Conservation (phyloP, 2,329 filamentous ascomycete species). For the Trichoderma polysporum region DNA sequence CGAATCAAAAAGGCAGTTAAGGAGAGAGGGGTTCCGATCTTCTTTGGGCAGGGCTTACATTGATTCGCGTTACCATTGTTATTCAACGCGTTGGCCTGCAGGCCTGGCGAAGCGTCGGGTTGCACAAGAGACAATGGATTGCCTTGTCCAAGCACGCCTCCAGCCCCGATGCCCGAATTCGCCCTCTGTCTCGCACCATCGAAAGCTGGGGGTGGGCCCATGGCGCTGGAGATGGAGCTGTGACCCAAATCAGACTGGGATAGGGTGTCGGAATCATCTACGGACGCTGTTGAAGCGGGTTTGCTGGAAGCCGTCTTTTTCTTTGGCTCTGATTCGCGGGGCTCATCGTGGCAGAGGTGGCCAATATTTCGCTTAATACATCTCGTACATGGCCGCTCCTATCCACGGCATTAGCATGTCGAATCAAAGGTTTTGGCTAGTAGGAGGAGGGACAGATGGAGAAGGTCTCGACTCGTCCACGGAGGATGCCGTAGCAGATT, state of each 20-base stretch:
- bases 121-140: slow-evolving; percentile 68
- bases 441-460: not conserved
- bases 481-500: not conserved
- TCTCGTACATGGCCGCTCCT: slow-evolving; percentile 94
- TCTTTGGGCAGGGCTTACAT: slow-evolving; percentile 57
- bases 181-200: slow-evolving; percentile 38
- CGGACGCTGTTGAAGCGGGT: slow-evolving; percentile 49
- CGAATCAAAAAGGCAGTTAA: not conserved
- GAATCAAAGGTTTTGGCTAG: not conserved
- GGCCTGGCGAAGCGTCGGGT: slow-evolving; percentile 66
- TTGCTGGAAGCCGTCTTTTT: slow-evolving; percentile 63
- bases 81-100: slow-evolving; percentile 59
- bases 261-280: slow-evolving; percentile 61
- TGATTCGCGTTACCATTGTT: slow-evolving; percentile 63
- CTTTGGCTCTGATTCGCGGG: slow-evolving; percentile 78
- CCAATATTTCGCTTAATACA: slow-evolving; percentile 99
- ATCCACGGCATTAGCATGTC: slow-evolving; percentile 32
- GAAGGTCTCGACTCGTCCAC: not conserved
- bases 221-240: slow-evolving; percentile 57
- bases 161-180: slow-evolving; percentile 44
- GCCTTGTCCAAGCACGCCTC: slow-evolving; percentile 47
- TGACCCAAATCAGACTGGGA: slow-evolving; percentile 49
- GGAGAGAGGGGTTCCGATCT: not conserved
- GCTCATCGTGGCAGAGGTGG: slow-evolving; percentile 97
- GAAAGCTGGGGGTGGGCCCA: slow-evolving; percentile 51